These are phyloP conservation scores for Rhododendron kiyosumense DNA, from an alignment of 148 eudicot species.

Conservation along the genomic window DNA sequence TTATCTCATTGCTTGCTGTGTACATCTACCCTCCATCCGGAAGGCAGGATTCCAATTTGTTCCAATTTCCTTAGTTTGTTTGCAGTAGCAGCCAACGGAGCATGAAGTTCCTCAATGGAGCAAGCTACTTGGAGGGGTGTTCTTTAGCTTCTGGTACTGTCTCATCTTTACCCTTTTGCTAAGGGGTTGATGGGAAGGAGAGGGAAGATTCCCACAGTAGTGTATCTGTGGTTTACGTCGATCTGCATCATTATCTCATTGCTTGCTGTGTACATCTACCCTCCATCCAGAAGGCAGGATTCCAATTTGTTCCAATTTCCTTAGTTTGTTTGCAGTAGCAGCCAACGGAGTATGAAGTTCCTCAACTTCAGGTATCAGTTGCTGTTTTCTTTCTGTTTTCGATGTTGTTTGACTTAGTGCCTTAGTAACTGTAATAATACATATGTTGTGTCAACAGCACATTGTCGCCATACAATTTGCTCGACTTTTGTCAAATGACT, in stretches of 20 bases:
- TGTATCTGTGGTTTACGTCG: conserved; percentile 76
- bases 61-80: conserved; percentile 45
- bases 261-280: conserved; percentile 71
- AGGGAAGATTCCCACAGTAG: conserved; percentile 82
- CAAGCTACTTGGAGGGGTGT: conserved; percentile 86
- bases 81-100: neutral
- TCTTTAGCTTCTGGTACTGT: conserved; percentile 97
- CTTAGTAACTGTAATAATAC: neutral
- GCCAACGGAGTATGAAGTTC: conserved; percentile 24
- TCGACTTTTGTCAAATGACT: neutral
- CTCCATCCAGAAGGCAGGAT: conserved; percentile 59
- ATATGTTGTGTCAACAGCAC: neutral
- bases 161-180: conserved; percentile 88
- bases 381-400: neutral
- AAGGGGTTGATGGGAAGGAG: conserved; percentile 88
- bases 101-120: conserved; percentile 99
- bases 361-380: conserved; percentile 25
- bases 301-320: conserved; percentile 45
- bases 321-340: conserved; percentile 12
- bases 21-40: conserved; percentile 81
- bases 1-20: conserved; percentile 70
- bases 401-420: neutral
- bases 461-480: neutral
- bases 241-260: conserved; percentile 75
- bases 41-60: conserved; percentile 30